phyloP scores from a whole-genome alignment of 768 basidiomycete genomes.

The Collybiopsis luxurians region DNA sequence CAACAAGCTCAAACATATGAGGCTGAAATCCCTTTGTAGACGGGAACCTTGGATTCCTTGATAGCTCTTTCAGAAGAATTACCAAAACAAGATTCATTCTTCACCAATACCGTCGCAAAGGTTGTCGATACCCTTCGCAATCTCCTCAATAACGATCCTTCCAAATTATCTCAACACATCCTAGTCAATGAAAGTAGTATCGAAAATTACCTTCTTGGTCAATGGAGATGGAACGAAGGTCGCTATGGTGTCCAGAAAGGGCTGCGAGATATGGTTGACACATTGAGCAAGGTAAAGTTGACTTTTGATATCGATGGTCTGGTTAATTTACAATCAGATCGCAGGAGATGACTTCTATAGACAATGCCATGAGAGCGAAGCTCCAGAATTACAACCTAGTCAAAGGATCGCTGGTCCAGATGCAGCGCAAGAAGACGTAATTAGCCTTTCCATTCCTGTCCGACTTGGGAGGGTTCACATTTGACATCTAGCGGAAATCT shows the following conservation, averaged over 20 bases:
- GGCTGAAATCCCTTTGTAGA: conserved; percentile 45
- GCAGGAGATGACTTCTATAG: conserved; percentile 93
- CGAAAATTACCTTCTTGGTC: conserved; percentile 74
- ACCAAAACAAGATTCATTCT: conserved; percentile 86
- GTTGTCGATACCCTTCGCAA: conserved; percentile 91
- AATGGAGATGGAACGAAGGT: conserved; percentile 93
- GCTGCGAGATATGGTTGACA: conserved; percentile 81
- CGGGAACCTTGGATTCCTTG: conserved; percentile 89
- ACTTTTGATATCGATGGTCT: not conserved
- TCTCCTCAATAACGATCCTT: conserved; percentile 83
- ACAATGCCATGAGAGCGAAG: conserved; percentile 91
- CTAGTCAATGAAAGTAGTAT: conserved; percentile 77
- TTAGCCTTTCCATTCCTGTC: not conserved
- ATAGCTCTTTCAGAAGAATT: conserved; percentile 89
- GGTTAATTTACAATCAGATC: not conserved
- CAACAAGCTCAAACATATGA: conserved; percentile 5
- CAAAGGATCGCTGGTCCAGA: conserved; percentile 86
- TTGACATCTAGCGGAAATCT: conserved; percentile 74
- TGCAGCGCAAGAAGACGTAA: conserved; percentile 94
- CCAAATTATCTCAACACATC: conserved; percentile 71
- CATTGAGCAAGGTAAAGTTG: conserved; percentile 70
- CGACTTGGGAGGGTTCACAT: not conserved
- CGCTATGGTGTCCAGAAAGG: conserved; percentile 84
- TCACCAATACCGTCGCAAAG: conserved; percentile 87
- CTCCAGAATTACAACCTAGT: conserved; percentile 89